These are phyloP conservation scores for Paraphoma chrysanthemicola DNA, from an alignment of 2,329 filamentous ascomycete species.

Conservation along the genomic window DNA sequence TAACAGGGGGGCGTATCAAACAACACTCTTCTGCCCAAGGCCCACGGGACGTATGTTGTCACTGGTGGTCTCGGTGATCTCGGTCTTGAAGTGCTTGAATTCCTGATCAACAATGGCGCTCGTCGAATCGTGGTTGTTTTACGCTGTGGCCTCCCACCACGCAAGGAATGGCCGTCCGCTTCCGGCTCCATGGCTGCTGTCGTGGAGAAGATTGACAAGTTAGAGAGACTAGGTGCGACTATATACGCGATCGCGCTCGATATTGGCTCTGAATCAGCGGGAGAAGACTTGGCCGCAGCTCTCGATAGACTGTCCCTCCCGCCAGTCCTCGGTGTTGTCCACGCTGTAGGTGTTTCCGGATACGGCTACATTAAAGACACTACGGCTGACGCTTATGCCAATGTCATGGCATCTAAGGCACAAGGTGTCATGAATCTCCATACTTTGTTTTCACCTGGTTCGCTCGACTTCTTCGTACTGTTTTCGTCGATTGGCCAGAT, in stretches of 20 bases:
- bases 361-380: slow-evolving; percentile 46
- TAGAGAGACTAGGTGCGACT: neutral
- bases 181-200: neutral
- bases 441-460: slow-evolving; percentile 29
- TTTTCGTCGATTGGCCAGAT: slow-evolving; percentile 36
- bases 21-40: slow-evolving; percentile 7
- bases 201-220: neutral
- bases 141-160: neutral
- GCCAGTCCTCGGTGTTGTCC: slow-evolving; percentile 51
- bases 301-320: slow-evolving; percentile 48
- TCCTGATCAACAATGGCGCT: neutral
- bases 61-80: slow-evolving; percentile 9
- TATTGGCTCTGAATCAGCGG: slow-evolving; percentile 34
- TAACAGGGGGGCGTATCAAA: neutral
- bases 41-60: slow-evolving; percentile 10
- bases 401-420: slow-evolving; percentile 45
- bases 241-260: slow-evolving; percentile 42
- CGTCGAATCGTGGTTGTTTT: neutral
- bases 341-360: slow-evolving; percentile 50
- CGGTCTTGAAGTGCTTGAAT: neutral
- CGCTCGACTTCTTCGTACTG: slow-evolving; percentile 36
- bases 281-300: slow-evolving; percentile 17
- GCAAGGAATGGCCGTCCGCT: neutral
- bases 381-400: slow-evolving; percentile 34
- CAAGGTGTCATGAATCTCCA: slow-evolving; percentile 36